Conservation (phyloP, 2,329 filamentous ascomycete genomes). For the Amauroascus verrucosus region DNA sequence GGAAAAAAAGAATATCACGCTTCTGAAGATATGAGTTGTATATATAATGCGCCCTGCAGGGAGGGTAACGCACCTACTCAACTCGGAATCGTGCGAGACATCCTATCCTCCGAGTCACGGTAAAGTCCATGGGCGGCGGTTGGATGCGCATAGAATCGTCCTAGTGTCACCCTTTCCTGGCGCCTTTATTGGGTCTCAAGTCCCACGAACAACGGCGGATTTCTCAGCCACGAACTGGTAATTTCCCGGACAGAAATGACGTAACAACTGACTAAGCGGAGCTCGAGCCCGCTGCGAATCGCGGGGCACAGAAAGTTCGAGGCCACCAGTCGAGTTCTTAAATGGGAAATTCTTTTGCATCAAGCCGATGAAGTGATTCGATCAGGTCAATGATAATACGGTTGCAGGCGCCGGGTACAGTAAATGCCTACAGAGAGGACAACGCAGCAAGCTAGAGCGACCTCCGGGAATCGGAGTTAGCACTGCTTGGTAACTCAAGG, state of each 20-base stretch:
- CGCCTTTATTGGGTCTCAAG: neutral
- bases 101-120: neutral
- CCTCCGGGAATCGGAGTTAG: neutral
- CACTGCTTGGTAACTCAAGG: constrained; percentile 10
- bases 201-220: neutral
- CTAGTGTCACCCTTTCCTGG: neutral
- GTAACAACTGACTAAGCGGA: neutral
- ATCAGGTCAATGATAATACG: too few relatives aligned
- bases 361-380: too few relatives aligned
- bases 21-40: neutral
- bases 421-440: too few relatives aligned
- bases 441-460: neutral
- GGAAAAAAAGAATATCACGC: neutral
- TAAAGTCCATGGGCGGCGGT: neutral
- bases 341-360: neutral
- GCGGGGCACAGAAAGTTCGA: neutral
- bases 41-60: neutral
- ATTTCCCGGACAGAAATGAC: constrained; percentile 1
- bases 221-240: constrained; percentile 1
- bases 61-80: neutral
- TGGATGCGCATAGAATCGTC: constrained; percentile 7
- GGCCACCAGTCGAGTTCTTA: neutral
- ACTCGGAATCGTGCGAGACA: neutral
- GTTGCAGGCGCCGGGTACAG: neutral
- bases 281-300: neutral